Percentiles rank a stretch among this genome's conserved stretches.
phyloP scores from a whole-genome alignment of 1,284 basidiomycete species.

The Butyriboletus appendiculatus region DNA sequence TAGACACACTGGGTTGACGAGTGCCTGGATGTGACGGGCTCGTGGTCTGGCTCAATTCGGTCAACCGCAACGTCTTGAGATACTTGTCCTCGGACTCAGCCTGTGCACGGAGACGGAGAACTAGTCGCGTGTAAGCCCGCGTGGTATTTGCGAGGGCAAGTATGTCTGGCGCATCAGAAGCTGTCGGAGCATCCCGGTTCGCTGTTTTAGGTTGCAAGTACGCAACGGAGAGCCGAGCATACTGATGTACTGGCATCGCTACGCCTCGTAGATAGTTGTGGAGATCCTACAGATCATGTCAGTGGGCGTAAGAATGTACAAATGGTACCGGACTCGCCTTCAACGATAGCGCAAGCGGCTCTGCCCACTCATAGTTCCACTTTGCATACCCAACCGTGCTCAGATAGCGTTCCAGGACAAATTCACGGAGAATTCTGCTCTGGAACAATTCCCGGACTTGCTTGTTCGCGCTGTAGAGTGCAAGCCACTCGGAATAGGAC shows the following conservation, averaged over 20 bases:
- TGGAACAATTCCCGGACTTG: slow-evolving; percentile 50
- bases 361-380: slow-evolving; percentile 59
- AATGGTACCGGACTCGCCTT: slow-evolving; percentile 42
- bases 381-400: slow-evolving; percentile 66
- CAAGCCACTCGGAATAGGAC: slow-evolving; percentile 67
- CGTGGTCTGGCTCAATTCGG: slow-evolving; percentile 4
- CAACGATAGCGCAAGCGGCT: slow-evolving; percentile 61
- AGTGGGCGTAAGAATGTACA: background rate
- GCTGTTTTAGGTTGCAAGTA: slow-evolving; percentile 49
- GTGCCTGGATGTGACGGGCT: slow-evolving; percentile 14
- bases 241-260: slow-evolving; percentile 70
- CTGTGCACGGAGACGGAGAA: slow-evolving; percentile 71
- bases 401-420: slow-evolving; percentile 65
- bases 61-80: slow-evolving; percentile 20
- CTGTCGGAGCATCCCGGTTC: slow-evolving; percentile 31
- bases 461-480: slow-evolving; percentile 55
- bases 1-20: slow-evolving; percentile 40
- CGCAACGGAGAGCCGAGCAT: slow-evolving; percentile 54
- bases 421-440: slow-evolving; percentile 56
- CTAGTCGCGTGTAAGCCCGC: slow-evolving; percentile 72
- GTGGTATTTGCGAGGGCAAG: slow-evolving; percentile 55
- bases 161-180: slow-evolving; percentile 38
- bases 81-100: slow-evolving; percentile 54
- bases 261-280: slow-evolving; percentile 77
- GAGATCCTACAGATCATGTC: slow-evolving; percentile 54